Evolutionary conservation across 2,329 filamentous ascomycete genomes (phyloP).

Genomic region (Tolypocladium ovalisporum): DNA sequence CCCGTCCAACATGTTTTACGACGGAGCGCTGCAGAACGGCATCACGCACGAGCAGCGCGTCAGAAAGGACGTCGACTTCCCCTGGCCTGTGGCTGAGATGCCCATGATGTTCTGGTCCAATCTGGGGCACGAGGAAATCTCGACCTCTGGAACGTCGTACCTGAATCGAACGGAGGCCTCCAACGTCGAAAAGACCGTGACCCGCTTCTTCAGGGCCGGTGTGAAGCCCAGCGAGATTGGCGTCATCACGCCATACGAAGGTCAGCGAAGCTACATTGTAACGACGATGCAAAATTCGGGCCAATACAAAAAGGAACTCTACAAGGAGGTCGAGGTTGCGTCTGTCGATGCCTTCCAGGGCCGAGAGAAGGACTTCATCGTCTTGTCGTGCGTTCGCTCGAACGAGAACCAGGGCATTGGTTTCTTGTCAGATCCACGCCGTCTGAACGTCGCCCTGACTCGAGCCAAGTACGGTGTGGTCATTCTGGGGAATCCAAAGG

Average conservation of each 20-base stretch:
- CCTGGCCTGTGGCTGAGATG: constrained; percentile 86
- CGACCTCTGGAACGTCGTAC: constrained; percentile 93
- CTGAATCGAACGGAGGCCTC: constrained; percentile 94
- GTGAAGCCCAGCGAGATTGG: constrained; percentile 91
- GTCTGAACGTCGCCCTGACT: constrained; percentile 92
- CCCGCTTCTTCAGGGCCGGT: constrained; percentile 95
- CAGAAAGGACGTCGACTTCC: constrained; percentile 90
- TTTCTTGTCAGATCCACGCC: constrained; percentile 94
- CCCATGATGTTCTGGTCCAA: constrained; percentile 99
- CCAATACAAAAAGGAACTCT: constrained; percentile 95
- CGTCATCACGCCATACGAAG: constrained; percentile 97
- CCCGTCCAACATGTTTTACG: constrained; percentile 99
- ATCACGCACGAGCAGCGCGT: constrained; percentile 83
- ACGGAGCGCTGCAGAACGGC: constrained; percentile 92
- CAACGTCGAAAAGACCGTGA: constrained; percentile 97
- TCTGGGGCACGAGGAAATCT: constrained; percentile 94
- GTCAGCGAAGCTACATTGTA: constrained; percentile 95
- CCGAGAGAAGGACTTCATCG: constrained; percentile 97
- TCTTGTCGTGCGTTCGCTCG: constrained; percentile 92
- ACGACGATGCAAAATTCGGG: constrained; percentile 99
- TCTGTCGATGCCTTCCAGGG: constrained; percentile 98
- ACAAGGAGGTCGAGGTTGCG: constrained; percentile 97
- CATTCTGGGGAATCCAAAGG: constrained; percentile 95
- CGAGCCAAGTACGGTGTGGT: constrained; percentile 95
- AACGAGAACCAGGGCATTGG: constrained; percentile 99